These are phyloP conservation scores for Tetraselmis striata DNA, from an alignment of 139 green algal genomes.

Conservation along the genomic window DNA sequence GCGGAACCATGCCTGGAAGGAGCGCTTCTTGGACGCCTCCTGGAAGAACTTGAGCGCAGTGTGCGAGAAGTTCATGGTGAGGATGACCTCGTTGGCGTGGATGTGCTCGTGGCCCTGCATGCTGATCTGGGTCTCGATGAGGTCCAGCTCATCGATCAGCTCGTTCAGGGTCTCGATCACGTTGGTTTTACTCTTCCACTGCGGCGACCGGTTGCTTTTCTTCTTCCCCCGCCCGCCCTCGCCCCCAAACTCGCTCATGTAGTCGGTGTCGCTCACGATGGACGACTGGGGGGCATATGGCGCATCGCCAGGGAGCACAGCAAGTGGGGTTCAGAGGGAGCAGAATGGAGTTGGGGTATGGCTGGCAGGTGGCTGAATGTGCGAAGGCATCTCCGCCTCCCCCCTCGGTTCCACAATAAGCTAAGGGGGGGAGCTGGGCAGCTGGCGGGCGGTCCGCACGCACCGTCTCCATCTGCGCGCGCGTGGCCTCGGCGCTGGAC, in stretches of 20 bases:
- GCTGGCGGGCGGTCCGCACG: too few species aligned
- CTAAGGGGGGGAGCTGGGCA: too few species aligned
- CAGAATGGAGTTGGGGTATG: too few species aligned
- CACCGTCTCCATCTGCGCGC: not conserved
- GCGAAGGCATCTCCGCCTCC: too few species aligned
- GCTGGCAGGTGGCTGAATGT: too few species aligned
- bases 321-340: too few species aligned
- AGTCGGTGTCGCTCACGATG: not conserved
- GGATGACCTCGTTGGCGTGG: conserved; percentile 85
- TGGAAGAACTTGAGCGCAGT: conserved; percentile 78
- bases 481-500: not conserved
- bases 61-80: conserved; percentile 71
- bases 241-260: not conserved
- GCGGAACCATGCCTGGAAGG: conserved; percentile 94
- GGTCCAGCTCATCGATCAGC: conserved; percentile 87
- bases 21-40: conserved; percentile 79
- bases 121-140: conserved; percentile 74
- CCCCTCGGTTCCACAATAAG: too few species aligned
- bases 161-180: conserved; percentile 93
- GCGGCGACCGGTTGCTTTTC: conserved; percentile 8
- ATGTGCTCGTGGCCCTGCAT: conserved; percentile 79
- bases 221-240: not conserved
- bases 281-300: too few species aligned
- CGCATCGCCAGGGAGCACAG: too few species aligned
- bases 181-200: conserved; percentile 45